These are phyloP conservation scores for Metschnikowia vanudenii DNA, from an alignment of 805 yeast genomes.

Conservation along the genomic window DNA sequence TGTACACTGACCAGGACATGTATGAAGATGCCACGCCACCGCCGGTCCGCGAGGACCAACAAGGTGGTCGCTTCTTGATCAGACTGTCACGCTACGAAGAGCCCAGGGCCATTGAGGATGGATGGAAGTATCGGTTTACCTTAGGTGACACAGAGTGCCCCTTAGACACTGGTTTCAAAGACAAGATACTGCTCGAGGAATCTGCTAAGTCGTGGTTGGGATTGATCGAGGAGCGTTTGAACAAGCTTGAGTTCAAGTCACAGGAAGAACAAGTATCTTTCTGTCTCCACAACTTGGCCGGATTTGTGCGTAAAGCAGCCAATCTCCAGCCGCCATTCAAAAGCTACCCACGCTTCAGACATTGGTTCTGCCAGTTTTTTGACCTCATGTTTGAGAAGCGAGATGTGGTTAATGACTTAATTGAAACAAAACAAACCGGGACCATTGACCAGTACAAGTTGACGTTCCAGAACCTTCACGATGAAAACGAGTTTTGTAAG, in stretches of 20 bases:
- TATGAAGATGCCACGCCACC: background rate
- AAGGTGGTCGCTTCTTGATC: background rate
- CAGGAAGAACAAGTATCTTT: conserved; percentile 10
- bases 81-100: background rate
- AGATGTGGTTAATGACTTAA: conserved; percentile 6
- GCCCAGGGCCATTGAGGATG: conserved; percentile 5
- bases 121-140: conserved; percentile 9
- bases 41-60: background rate
- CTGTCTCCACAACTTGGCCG: conserved; percentile 7
- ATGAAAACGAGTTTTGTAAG: conserved; percentile 9
- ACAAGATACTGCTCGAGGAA: conserved; percentile 5
- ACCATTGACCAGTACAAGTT: conserved; percentile 6
- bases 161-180: conserved; percentile 6
- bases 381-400: conserved; percentile 6
- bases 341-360: conserved; percentile 8
- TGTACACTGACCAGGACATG: background rate
- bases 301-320: conserved; percentile 5
- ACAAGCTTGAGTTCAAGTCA: conserved; percentile 1
- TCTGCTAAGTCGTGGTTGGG: conserved; percentile 3
- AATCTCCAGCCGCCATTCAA: conserved; percentile 10
- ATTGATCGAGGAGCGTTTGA: background rate
- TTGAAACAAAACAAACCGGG: conserved; percentile 3
- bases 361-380: conserved; percentile 6
- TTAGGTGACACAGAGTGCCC: conserved; percentile 10
- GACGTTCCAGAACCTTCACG: conserved; percentile 6